phyloP scores from a whole-genome alignment of 2,329 filamentous ascomycete genomes.

The Corniculantispora saksenae region DNA sequence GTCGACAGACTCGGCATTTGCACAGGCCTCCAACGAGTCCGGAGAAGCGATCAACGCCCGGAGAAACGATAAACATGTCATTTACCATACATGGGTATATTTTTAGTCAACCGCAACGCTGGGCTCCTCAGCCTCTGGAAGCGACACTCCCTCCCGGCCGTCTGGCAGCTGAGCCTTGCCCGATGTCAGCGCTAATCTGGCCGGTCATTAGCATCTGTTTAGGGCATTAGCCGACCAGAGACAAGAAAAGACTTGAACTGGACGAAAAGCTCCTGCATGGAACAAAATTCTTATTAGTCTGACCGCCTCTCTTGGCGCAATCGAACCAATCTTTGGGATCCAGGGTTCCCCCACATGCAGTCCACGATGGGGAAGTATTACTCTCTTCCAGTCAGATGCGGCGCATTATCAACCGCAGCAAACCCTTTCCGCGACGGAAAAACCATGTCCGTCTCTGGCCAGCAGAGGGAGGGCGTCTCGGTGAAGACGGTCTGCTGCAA shows the following conservation, averaged over 20 bases:
- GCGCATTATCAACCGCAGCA: neutral
- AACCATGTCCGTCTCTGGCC: neutral
- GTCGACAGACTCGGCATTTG: neutral
- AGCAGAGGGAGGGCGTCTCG: neutral
- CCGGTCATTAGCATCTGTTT: neutral
- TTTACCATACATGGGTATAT: neutral
- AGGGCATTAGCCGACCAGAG: neutral
- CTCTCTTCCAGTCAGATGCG: neutral
- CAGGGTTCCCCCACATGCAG: neutral
- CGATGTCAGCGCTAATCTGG: slow-evolving; percentile 5
- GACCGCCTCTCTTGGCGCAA: neutral
- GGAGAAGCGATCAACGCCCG: neutral
- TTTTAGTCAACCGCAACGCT: neutral
- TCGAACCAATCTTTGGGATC: neutral
- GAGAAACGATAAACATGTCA: neutral
- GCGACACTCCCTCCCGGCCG: no score
- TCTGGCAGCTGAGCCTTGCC: slow-evolving; percentile 3
- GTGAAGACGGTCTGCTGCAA: neutral
- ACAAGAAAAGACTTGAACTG: neutral
- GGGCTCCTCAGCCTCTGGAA: neutral
- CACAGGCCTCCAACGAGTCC: neutral
- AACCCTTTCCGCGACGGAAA: neutral
- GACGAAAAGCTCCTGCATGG: neutral
- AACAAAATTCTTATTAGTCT: neutral
- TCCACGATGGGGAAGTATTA: neutral